Evolutionary conservation across 139 green algal genomes (phyloP).

Genomic region (Ettlia oleoabundans): DNA sequence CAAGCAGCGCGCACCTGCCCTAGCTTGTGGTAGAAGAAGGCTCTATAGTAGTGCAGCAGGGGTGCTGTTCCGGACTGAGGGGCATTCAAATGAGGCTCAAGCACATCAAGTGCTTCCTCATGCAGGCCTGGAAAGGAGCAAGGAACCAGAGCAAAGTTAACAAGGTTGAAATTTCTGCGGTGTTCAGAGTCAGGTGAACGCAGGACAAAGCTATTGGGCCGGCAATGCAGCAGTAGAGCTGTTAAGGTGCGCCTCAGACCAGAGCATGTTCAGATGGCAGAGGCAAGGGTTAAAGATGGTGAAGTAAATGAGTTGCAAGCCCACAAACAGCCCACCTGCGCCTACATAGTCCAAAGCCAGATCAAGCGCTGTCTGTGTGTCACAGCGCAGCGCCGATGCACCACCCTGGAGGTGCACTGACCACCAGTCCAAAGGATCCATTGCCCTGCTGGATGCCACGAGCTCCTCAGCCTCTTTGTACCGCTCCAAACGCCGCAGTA

Average conservation of each 20-base stretch:
- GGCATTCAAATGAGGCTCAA: neutral
- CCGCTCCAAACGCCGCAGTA: neutral
- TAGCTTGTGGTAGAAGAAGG: neutral
- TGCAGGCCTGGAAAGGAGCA: neutral
- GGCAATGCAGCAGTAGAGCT: neutral
- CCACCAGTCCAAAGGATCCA: slow-evolving; percentile 18
- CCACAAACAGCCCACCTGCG: slow-evolving; percentile 1
- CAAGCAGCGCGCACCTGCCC: neutral
- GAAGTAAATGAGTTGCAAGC: too few species aligned
- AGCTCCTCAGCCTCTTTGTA: neutral
- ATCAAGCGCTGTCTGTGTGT: slow-evolving; percentile 16
- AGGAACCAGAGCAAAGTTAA: too few species aligned
- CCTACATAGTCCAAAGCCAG: slow-evolving; percentile 11
- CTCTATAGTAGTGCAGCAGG: slow-evolving; percentile 13
- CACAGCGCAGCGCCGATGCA: neutral
- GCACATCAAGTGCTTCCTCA: neutral
- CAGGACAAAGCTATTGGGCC: neutral
- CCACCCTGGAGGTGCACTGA: neutral
- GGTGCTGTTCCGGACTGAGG: neutral
- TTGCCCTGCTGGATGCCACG: neutral
- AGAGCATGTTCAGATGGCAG: too few species aligned
- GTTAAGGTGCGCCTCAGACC: neutral
- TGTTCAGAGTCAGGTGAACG: too few species aligned
- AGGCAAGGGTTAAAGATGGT: too few species aligned
- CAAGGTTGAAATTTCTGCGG: neutral